Base-by-base conservation (phyloP, 1,284 basidiomycete genomes). In the Xerocomus nothofagi region DNA sequence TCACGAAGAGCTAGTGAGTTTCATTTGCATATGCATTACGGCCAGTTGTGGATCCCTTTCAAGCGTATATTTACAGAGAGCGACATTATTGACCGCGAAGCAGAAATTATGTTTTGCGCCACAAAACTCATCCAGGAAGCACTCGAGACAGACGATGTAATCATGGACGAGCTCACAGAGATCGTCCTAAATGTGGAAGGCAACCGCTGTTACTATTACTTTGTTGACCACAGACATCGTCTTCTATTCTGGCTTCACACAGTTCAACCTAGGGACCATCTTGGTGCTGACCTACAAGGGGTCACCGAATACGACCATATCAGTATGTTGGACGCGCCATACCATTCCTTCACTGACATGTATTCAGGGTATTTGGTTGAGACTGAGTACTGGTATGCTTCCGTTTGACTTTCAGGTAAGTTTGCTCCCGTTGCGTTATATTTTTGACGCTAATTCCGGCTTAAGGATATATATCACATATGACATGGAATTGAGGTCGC, bases 31-130 rank as follows among this genome's bases (percentile, higher is more conserved):
- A 5, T 18, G 11, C n/a, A 32, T 34, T 15, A n/a, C n/a, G 15
- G 8, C 8, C 14, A 2, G 3, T 8, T 11, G 3, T 34, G 1
- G 4, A 56, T 42, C 14, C 0, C 39, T 38, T 48, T 14, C 30
- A n/a, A 61, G 56, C 58, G 40, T 29, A 29, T 63, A 38, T 58
- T 59, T 37, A 63, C 60, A 34, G 57, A 59, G 31, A 31, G 14
- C 23, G 26, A 61, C 15, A 23, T 48, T 23, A 18, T 23, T 43
- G 18, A 17, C 11, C n/a, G 5, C 32, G 36, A 36, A 31, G 11
- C 41, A 2, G 38, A 55, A 6, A 20, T 58, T 1, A 9, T 48
- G 6, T 48, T 29, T 32, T 47, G 31, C 12, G 57, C 45, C 12
- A 30, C 18, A 10, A 24, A 3, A 9, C 51, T 60, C 27, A 29